Evolutionary conservation across 768 basidiomycete species (phyloP).

Genomic region (Cystofilobasidium macerans): DNA sequence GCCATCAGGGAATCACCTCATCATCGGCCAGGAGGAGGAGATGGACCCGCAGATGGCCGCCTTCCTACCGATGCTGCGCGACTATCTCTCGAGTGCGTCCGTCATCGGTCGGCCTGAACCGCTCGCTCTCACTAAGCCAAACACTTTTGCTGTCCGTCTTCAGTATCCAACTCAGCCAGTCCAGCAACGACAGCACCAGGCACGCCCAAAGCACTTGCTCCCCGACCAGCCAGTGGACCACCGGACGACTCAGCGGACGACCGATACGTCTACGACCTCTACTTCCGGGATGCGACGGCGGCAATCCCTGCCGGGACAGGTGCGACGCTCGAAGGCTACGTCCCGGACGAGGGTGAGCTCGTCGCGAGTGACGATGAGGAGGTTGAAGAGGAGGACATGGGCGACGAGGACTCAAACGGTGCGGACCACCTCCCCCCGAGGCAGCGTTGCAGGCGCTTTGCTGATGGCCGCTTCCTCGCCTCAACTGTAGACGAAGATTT

Average conservation of each 20-base stretch:
- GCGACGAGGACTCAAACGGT: slow-evolving; percentile 27
- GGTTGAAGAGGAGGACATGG: slow-evolving; percentile 11
- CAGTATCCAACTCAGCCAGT: slow-evolving; percentile 21
- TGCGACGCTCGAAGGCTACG: slow-evolving; percentile 21
- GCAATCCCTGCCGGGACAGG: not conserved
- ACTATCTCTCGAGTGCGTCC: slow-evolving; percentile 34
- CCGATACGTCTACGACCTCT: slow-evolving; percentile 25
- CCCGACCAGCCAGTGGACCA: not conserved
- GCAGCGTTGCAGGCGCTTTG: not conserved
- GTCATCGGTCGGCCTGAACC: not conserved
- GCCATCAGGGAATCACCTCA: not conserved
- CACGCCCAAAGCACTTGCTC: not conserved
- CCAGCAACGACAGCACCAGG: not conserved
- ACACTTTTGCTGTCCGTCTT: not conserved
- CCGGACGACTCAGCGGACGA: not conserved
- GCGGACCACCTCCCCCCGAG: not conserved
- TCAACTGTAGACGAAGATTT: slow-evolving; percentile 24
- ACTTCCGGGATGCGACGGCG: slow-evolving; percentile 10
- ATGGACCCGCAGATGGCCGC: slow-evolving; percentile 36
- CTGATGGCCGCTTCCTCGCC: not conserved
- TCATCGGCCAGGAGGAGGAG: slow-evolving; percentile 23
- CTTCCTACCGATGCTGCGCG: slow-evolving; percentile 38
- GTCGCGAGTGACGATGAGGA: slow-evolving; percentile 18
- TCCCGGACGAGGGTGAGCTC: slow-evolving; percentile 13
- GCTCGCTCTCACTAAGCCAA: not conserved